A percentile compares a stretch with the other conserved stretches of the same genome.
These are phyloP conservation scores for Microbotryum lychnidis-dioicae DNA, from an alignment of 1,284 basidiomycete genomes.

Conservation along the genomic window DNA sequence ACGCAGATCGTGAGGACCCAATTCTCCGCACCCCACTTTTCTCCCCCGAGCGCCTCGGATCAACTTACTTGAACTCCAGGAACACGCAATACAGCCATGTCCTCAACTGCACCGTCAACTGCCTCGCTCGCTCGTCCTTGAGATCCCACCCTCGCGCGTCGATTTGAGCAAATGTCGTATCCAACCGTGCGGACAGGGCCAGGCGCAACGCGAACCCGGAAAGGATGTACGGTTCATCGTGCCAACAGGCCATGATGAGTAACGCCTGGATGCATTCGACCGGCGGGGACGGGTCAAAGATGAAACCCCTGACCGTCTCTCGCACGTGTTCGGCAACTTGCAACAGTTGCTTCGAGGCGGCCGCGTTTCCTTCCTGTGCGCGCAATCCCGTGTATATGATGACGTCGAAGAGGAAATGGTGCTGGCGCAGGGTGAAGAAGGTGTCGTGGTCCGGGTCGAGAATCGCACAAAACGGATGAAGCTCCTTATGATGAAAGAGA, in stretches of 20 bases:
- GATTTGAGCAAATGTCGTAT: constrained; percentile 12
- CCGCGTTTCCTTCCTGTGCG: constrained; percentile 1
- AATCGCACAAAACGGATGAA: constrained; percentile 16
- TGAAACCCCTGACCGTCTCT: constrained; percentile 4
- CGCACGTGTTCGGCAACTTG: constrained; percentile 17
- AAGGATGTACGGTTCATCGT: constrained; percentile 18
- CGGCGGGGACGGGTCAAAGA: constrained; percentile 10
- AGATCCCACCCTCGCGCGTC: constrained; percentile 10
- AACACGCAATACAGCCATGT: constrained; percentile 14
- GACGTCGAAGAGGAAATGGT: constrained; percentile 15
- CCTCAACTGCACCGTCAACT: constrained; percentile 10
- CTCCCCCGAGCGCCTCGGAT: too few species aligned
- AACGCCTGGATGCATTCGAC: constrained; percentile 17
- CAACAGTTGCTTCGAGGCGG: constrained; percentile 8
- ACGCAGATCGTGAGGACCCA: too few species aligned
- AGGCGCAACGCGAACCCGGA: constrained; percentile 15
- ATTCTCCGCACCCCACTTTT: too few species aligned
- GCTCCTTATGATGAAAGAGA: constrained; percentile 4
- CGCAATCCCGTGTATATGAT: constrained; percentile 13
- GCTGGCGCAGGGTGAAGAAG: constrained; percentile 5
- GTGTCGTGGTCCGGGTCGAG: constrained; percentile 14
- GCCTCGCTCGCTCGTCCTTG: constrained; percentile 8
- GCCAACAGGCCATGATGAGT: constrained; percentile 16
- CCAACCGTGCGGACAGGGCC: constrained; percentile 8
- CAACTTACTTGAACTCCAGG: constrained; percentile 1